These are phyloP conservation scores for Colletotrichum cuscutae DNA, from an alignment of 2,329 filamentous ascomycete genomes.

Conservation along the genomic window DNA sequence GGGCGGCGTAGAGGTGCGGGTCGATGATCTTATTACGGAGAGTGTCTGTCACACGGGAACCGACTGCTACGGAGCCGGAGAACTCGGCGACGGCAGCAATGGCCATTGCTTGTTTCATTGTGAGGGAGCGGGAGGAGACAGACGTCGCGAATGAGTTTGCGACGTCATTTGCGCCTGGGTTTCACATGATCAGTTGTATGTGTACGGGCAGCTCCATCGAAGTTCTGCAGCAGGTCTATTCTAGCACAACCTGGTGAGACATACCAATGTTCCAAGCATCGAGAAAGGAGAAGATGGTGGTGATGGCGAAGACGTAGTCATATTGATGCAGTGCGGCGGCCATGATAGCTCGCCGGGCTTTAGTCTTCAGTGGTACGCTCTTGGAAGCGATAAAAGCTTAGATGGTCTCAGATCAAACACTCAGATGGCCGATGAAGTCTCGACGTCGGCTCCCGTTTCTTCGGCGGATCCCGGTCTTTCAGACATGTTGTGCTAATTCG, in stretches of 20 bases:
- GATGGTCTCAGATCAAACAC: background rate
- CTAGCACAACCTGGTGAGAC: constrained; percentile 67
- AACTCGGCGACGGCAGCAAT: constrained; percentile 57
- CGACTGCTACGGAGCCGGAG: constrained; percentile 52
- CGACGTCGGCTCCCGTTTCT: background rate
- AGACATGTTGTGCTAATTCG: constrained; percentile 9
- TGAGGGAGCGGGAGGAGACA: constrained; percentile 56
- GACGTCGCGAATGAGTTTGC: constrained; percentile 60
- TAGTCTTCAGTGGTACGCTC: background rate
- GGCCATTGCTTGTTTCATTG: constrained; percentile 57
- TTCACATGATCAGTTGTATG: background rate
- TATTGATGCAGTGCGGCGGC: constrained; percentile 58
- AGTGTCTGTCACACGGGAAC: constrained; percentile 52
- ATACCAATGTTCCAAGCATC: constrained; percentile 74
- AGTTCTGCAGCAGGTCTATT: background rate
- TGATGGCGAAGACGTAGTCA: constrained; percentile 72
- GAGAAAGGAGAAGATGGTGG: constrained; percentile 72
- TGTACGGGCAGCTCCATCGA: constrained; percentile 68
- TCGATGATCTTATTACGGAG: constrained; percentile 59
- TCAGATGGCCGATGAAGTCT: background rate
- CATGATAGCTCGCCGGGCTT: constrained; percentile 39
- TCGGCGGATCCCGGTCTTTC: constrained; percentile 6
- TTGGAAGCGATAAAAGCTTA: background rate
- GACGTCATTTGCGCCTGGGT: constrained; percentile 59
- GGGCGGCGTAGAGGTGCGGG: constrained; percentile 52